Evolutionary conservation across 1,139 yeast genomes (phyloP).

Genomic region (Hansenula anomala): DNA sequence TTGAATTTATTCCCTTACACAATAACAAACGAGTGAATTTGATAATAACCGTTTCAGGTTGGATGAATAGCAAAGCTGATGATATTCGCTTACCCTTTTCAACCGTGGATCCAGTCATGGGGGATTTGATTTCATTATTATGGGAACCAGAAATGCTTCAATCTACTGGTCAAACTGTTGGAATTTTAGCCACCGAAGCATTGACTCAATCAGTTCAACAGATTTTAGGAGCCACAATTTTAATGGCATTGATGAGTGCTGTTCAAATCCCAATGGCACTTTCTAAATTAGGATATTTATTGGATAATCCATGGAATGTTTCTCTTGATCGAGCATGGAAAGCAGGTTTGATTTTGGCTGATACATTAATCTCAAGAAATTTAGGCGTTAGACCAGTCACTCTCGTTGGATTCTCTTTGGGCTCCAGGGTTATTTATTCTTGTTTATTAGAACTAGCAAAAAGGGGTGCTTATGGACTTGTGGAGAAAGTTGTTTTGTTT

Average conservation of each 20-base stretch:
- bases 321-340: constrained; percentile 97
- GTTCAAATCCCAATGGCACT: constrained; percentile 90
- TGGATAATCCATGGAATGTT: constrained; percentile 98
- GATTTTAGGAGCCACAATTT: constrained; percentile 85
- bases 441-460: constrained; percentile 85
- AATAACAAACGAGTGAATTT: constrained; percentile 85
- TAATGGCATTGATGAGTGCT: constrained; percentile 95
- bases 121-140: constrained; percentile 82
- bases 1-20: constrained; percentile 89
- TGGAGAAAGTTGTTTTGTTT: constrained; percentile 83
- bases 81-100: constrained; percentile 96
- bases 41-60: constrained; percentile 90
- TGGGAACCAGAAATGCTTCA: constrained; percentile 99
- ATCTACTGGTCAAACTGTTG: constrained; percentile 94
- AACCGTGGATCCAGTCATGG: constrained; percentile 96
- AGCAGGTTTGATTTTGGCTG: constrained; percentile 90
- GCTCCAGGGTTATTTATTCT: constrained; percentile 88
- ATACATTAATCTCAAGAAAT: constrained; percentile 79
- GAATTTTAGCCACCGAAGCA: constrained; percentile 90
- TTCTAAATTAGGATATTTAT: constrained; percentile 79
- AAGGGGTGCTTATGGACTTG: constrained; percentile 80
- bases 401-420: constrained; percentile 88
- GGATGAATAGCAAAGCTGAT: constrained; percentile 96
- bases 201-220: constrained; percentile 92
- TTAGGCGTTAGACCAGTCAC: constrained; percentile 93